Base-by-base conservation (phyloP, 345 rosid species). In the Bruguiera gymnorhiza region DNA sequence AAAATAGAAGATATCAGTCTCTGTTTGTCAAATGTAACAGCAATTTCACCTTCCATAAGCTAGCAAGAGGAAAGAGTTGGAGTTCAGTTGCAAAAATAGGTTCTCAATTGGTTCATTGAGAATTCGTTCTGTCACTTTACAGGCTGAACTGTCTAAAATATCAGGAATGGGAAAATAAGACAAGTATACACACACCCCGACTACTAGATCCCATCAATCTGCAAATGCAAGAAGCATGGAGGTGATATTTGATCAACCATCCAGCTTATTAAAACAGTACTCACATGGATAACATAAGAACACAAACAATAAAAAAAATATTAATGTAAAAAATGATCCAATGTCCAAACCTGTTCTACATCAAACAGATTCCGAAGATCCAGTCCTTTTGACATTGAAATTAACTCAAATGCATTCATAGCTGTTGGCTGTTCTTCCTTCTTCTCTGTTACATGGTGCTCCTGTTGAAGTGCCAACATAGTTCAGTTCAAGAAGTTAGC, bases 371-470 rank as follows among this genome's bases (percentile, higher is more conserved):
- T 92, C 77, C 71, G 97, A 13, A 95, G 83, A 81, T 95, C 89
- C 71, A 95, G 83, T 66, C 97, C 99, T 39, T 83, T 92, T n/a
- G 99, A 92, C 96, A 95, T 82, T 29, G 97, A 86, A 73, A 95
- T 95, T 65, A 95, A 80, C 78, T 95, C 97, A 34, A 95, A 95
- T 26, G 99, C 99, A 67, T 92, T 95, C 86, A 95, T 92, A 6
- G 96, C 83, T n/a, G 80, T 76, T 29, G 99, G 99, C 69, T 87
- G 91, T 63, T 86, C 96, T 73, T 95, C 94, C 77, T 68, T 90
- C 86, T 83, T 92, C 74, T 95, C 97, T 7, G 87, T 86, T 58
- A 92, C 96, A 77, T 81, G 96, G 85, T 89, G 84, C 74, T 92
- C 99, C 97, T 92, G 80, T 74, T 53, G 56, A 67, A 72, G 63